Evolutionary conservation across 306 rosid genomes (phyloP).

Genomic region (Begonia loranthoides): DNA sequence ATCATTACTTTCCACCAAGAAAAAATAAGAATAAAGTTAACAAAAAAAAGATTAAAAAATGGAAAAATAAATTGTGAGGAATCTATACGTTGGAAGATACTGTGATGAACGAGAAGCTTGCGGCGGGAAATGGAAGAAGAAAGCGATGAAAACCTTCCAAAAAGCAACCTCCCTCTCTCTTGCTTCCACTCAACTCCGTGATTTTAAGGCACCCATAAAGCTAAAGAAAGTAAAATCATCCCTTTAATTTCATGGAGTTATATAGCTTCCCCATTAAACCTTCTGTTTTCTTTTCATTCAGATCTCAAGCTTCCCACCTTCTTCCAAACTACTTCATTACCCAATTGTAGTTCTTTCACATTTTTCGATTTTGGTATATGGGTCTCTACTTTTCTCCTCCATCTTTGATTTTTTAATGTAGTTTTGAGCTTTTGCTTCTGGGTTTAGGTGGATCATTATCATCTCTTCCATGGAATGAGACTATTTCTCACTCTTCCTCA

Average conservation of each 20-base stretch:
- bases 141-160: not conserved
- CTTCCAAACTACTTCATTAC: not conserved
- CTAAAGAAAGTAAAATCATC: not conserved
- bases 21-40: too few species aligned
- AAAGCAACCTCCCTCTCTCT: not conserved
- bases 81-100: too few species aligned
- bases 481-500: not conserved
- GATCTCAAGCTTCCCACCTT: not conserved
- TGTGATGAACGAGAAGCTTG: not conserved
- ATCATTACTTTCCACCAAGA: too few species aligned
- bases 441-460: not conserved
- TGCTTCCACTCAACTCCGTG: not conserved
- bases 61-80: too few species aligned
- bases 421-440: not conserved
- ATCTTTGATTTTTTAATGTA: not conserved
- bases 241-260: not conserved
- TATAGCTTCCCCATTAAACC: not conserved
- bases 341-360: not conserved
- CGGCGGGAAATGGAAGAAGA: not conserved
- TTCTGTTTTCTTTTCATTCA: not conserved
- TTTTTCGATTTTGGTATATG: not conserved
- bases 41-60: too few species aligned
- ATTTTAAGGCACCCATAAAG: not conserved
- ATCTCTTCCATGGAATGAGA: not conserved
- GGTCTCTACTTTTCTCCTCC: not conserved